Base-by-base conservation (phyloP, 2,329 filamentous ascomycete species). In the Bipolaris oryzae region DNA sequence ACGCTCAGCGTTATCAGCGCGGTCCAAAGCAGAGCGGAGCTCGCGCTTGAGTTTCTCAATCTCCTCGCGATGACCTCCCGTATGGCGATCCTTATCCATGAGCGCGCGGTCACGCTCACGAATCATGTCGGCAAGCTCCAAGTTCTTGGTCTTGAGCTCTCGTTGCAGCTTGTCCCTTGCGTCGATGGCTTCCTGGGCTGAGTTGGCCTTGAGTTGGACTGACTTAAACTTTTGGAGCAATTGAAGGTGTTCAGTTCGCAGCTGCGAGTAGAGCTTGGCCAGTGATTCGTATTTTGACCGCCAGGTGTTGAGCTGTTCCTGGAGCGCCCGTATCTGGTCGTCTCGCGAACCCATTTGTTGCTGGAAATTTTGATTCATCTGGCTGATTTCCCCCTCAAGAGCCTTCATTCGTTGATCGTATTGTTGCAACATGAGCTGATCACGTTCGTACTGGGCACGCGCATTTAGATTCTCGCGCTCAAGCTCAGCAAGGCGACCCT, bases 61-160 rank as follows among this genome's bases (percentile, higher is more conserved):
- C 74, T 99, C 95, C 55, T 99, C 95, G 71, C 91, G 93, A 77
- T 93, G 93, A 51, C 87, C 90, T 31, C 95, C 95, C 49, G 83
- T 86, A n/a, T 89, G 80, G 53, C 95, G 87, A 73, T 99, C 95
- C 75, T 93, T 92, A 61, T 99, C 95, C 72, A 98, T 92, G 50
- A 97, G 79, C 28, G 95, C 95, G 62, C 95, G 87, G 73, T 99
- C 95, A 67, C 95, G 86, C 80, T 99, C 95, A 41, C 95, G 87
- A 63, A 99, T 99, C 95, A 99, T 98, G 75, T 98, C 92, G 31
- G 95, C 95, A 60, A 99, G 80, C 77, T 99, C 95, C n/a, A 99
- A 82, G 74, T 99, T 99, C 85, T 99, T 99, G 28, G 94, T 97
- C 85, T 99, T 99, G 75, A 99, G 90, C 79, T 99, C 95, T 33